These are phyloP conservation scores for Brassica rapa DNA, from an alignment of 345 rosid species.

Conservation along the genomic window DNA sequence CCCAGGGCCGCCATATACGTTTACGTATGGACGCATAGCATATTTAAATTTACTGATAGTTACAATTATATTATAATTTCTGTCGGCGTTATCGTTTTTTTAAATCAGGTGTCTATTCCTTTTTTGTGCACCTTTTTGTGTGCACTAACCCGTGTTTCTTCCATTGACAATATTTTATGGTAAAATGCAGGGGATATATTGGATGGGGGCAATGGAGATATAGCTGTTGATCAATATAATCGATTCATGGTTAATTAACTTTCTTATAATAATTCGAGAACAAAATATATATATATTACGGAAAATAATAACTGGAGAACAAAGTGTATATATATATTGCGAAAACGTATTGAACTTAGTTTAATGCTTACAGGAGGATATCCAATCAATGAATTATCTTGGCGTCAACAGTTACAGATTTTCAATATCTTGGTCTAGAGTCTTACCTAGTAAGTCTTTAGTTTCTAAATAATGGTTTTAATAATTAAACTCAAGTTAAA, in stretches of 20 bases:
- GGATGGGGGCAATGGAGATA: slow-evolving; percentile 33
- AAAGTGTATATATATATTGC: neutral
- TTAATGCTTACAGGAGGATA: slow-evolving; percentile 55
- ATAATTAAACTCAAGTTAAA: neutral
- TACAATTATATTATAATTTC: neutral
- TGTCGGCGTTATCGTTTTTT: neutral
- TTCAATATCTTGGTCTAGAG: slow-evolving; percentile 82
- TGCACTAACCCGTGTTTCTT: slow-evolving; percentile 1
- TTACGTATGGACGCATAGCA: neutral
- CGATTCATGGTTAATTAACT: slow-evolving; percentile 19
- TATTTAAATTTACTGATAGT: neutral
- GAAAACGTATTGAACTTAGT: neutral
- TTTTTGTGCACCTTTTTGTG: neutral
- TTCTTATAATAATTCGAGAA: neutral
- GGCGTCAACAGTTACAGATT: slow-evolving; percentile 73
- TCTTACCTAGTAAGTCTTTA: slow-evolving; percentile 65
- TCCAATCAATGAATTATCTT: slow-evolving; percentile 55
- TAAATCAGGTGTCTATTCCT: neutral
- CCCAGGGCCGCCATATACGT: too few relatives aligned
- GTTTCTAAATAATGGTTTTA: neutral
- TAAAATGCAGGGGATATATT: slow-evolving; percentile 31
- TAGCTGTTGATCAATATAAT: slow-evolving; percentile 35
- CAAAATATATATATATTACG: too few relatives aligned
- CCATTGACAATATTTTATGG: neutral
- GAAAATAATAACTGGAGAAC: too few relatives aligned